These are phyloP conservation scores for Eutypa lata DNA, from an alignment of 2,329 filamentous ascomycete species.

Conservation along the genomic window DNA sequence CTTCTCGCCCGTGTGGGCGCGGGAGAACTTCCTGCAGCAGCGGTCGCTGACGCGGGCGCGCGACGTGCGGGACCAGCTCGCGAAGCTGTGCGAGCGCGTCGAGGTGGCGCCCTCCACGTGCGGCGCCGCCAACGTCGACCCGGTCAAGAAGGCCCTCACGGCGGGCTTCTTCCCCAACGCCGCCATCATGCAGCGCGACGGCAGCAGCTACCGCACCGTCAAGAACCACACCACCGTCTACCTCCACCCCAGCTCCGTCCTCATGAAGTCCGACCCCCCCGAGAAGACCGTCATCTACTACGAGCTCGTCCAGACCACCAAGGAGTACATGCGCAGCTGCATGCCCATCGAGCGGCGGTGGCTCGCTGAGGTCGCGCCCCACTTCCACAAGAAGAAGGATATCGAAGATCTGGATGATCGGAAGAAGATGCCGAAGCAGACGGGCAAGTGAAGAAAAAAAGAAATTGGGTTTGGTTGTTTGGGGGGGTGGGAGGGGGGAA, in stretches of 20 bases:
- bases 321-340: constrained; percentile 89
- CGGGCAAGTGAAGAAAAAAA: constrained; percentile 5
- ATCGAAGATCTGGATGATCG: constrained; percentile 75
- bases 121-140: constrained; percentile 68
- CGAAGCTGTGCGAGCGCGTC: constrained; percentile 88
- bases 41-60: constrained; percentile 83
- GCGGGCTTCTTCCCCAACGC: constrained; percentile 95
- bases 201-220: constrained; percentile 85
- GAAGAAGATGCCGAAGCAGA: constrained; percentile 66
- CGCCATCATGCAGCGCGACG: constrained; percentile 75
- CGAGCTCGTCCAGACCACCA: constrained; percentile 76
- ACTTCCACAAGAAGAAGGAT: constrained; percentile 92
- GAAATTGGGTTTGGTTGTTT: too few relatives aligned
- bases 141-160: constrained; percentile 84
- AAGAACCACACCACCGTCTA: constrained; percentile 88
- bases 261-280: constrained; percentile 74
- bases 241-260: constrained; percentile 82
- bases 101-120: constrained; percentile 72
- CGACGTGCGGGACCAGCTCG: constrained; percentile 88
- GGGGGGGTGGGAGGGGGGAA: too few relatives aligned
- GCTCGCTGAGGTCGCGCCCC: constrained; percentile 86
- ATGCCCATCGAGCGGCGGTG: constrained; percentile 83
- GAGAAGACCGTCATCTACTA: constrained; percentile 84
- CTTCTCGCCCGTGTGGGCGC: constrained; percentile 81
- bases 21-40: constrained; percentile 92